Evolutionary conservation across 208 protist genomes (phyloP), one percentile per base, ranked within the genome.

Genomic region (Crithidia thermophila): DNA sequence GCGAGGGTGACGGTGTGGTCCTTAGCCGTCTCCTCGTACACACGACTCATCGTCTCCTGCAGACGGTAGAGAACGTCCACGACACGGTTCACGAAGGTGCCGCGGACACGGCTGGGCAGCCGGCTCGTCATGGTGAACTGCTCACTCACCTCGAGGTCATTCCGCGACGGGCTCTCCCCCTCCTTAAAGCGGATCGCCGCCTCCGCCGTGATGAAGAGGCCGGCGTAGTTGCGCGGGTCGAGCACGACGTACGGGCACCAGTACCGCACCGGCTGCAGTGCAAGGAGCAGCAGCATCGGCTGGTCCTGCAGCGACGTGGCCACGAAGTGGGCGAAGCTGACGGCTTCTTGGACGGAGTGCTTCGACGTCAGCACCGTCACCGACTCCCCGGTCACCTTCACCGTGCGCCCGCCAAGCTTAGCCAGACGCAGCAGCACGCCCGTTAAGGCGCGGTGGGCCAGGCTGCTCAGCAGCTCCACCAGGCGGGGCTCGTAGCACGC

Each of bases 281-380:
- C 77, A 11, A 97, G 81, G 33, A 94, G 79, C n/a, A 86, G 67
- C 57, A 97, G 58, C 88, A 97, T 93, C n/a, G 92, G 89, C 67
- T 97, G 87, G 56, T 94, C 92, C 60, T 94, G 76, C 27, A 94
- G 55, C 25, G 87, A 91, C 33, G 65, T 80, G 27, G 84, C 78
- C n/a, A 97, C 72, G 53, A 90, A 94, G 49, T 72, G 73, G 20
- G 82, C 52, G 75, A 97, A 97, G 63, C 78, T 84, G 1, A 92
- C 73, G 11, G 87, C 85, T 31, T 97, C 92, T 30, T 87, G 77
- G 18, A 97, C 53, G 3, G 80, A 69, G 60, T 91, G 76, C 75
- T 97, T 97, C 21, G 81, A 56, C 10, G 92, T 97, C 34, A 90
- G 70, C 30, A 97, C 84, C 42, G 88, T 74, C 28, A 97, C 78